Evolutionary conservation across 345 rosid species (phyloP), one percentile per base, ranked within the genome.

Genomic region (Noccaea bulbosa): DNA sequence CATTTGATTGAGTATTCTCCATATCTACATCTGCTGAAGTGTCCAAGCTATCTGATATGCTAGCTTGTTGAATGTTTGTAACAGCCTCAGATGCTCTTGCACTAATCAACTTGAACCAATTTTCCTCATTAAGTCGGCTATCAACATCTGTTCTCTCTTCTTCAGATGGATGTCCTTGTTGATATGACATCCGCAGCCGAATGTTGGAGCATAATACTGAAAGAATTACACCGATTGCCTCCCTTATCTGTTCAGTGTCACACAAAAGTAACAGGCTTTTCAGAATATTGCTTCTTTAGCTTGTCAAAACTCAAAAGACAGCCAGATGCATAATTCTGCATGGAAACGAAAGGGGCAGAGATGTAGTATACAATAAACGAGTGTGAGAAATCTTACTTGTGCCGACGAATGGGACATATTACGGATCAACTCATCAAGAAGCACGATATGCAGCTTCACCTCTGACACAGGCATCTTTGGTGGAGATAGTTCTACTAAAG

Each of bases 351-450:
- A 65, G 4, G 46, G 62, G 15, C 5, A 30, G 70, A 44, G 46
- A 63, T 62, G 34, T 17, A 30, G 65, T 32, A 64, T 11, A 45
- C 53, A 24, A 43, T 35, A 64, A 44, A 41, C 44, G 7, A 56
- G 64, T 11, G 37, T 56, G 68, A 39, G 65, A 47, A 67, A 39
- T 66, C 96, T 83, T 85, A 93, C 98, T 71, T 94, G 99, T 38
- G 99, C 95, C 3, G 99, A 94, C 35, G 97, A 89, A 82, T 94
- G 99, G 80, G 88, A 84, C 97, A 91, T 94, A 78, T 85, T 88
- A 55, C 59, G 71, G 81, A 89, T 79, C 83, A 94, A 79, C 77
- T 94, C 99, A 57, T 84, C 81, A 71, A 91, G 78, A 81, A 94
- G 90, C 65, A 71, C 71, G 48, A 55, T 74, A 61, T 94, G 99